These are phyloP conservation scores for Pueraria montana DNA, from an alignment of 306 rosid species.

Conservation along the genomic window DNA sequence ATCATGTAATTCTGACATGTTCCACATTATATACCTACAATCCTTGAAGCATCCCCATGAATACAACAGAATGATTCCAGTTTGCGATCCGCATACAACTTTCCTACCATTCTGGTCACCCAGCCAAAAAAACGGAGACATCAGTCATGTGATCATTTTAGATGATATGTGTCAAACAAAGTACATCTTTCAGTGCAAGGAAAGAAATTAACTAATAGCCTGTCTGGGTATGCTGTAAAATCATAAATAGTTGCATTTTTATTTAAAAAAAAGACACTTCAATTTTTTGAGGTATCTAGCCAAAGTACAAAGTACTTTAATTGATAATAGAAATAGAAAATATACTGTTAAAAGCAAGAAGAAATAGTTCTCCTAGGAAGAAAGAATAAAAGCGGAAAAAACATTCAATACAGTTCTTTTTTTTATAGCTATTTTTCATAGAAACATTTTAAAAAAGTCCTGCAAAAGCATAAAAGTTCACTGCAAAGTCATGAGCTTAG, in stretches of 20 bases:
- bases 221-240: constrained; percentile 6
- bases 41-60: constrained; percentile 96
- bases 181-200: not conserved
- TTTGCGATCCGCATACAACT: constrained; percentile 89
- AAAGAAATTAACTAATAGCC: not conserved
- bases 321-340: not conserved
- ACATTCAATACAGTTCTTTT: not conserved
- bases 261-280: not conserved
- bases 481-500: not conserved
- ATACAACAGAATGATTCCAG: constrained; percentile 76
- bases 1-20: constrained; percentile 19
- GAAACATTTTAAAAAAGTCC: not conserved
- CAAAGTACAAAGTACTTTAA: not conserved
- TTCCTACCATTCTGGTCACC: constrained; percentile 85
- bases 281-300: constrained; percentile 1
- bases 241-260: not conserved
- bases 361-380: constrained; percentile 1
- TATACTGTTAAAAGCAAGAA: not conserved
- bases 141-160: constrained; percentile 30
- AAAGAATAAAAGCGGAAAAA: constrained; percentile 4
- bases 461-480: constrained; percentile 9
- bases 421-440: not conserved
- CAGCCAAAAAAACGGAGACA: constrained; percentile 8
- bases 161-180: not conserved
- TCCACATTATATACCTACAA: constrained; percentile 70